Percentiles rank a stretch among this genome's conserved stretches.
Evolutionary conservation across 1,284 basidiomycete genomes (phyloP).

Genomic region (Puccinia polysora): DNA sequence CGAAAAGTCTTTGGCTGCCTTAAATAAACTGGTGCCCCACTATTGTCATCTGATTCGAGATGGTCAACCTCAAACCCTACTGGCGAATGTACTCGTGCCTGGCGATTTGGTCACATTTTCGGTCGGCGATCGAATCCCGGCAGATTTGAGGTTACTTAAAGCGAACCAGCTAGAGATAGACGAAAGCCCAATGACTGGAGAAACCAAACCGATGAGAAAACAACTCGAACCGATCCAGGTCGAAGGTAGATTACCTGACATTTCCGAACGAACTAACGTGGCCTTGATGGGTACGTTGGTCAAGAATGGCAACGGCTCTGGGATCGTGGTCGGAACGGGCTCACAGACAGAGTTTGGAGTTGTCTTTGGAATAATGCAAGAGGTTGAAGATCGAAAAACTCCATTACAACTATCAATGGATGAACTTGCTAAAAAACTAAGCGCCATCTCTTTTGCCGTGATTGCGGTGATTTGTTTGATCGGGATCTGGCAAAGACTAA

Average conservation of each 20-base stretch:
- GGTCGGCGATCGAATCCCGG: constrained; percentile 85
- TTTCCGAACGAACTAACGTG: constrained; percentile 82
- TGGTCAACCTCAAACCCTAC: constrained; percentile 67
- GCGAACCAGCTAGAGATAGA: constrained; percentile 85
- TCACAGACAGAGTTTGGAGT: constrained; percentile 87
- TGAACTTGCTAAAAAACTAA: constrained; percentile 87
- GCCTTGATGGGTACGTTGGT: constrained; percentile 97
- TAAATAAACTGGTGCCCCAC: constrained; percentile 94
- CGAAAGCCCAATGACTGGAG: constrained; percentile 90
- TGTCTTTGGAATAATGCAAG: constrained; percentile 97
- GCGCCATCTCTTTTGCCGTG: constrained; percentile 79
- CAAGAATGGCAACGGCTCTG: constrained; percentile 78
- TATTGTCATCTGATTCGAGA: constrained; percentile 86
- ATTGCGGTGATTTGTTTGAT: constrained; percentile 91
- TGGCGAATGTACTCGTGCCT: constrained; percentile 91
- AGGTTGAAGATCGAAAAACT: constrained; percentile 89
- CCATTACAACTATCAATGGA: constrained; percentile 94
- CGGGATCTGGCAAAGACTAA: constrained; percentile 76
- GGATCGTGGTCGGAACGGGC: constrained; percentile 86
- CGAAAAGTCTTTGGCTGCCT: constrained; percentile 86
- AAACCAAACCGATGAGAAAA: constrained; percentile 78
- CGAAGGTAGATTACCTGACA: constrained; percentile 61
- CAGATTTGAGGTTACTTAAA: constrained; percentile 76
- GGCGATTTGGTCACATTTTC: constrained; percentile 85
- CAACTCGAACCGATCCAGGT: constrained; percentile 60